Evolutionary conservation across 192 early-diverging fungal species (phyloP).

Genomic region (Pilobolus umbonatus): DNA sequence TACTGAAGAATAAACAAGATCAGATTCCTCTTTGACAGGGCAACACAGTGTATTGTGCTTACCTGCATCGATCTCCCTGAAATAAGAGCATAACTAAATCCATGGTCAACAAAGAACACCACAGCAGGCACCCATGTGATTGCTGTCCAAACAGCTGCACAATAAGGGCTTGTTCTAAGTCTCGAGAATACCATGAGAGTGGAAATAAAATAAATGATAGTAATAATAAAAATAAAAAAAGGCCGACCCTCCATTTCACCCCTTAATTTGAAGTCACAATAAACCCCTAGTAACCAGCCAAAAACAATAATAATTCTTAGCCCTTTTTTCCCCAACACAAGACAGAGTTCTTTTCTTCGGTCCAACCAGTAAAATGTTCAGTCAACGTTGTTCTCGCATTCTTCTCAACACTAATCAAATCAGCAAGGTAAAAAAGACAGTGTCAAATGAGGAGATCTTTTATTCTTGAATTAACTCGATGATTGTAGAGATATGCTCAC

Average conservation of each 20-base stretch:
- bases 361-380: too few relatives aligned
- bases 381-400: too few relatives aligned
- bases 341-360: too few relatives aligned
- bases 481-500: constrained; percentile 23
- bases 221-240: background rate
- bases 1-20: constrained; percentile 7
- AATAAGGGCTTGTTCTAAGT: constrained; percentile 23
- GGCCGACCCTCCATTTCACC: background rate
- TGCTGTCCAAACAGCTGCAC: constrained; percentile 16
- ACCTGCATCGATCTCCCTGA: constrained; percentile 57
- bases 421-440: background rate
- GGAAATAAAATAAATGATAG: background rate
- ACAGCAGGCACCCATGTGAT: constrained; percentile 48
- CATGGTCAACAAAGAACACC: constrained; percentile 48
- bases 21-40: background rate
- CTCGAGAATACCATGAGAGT: background rate
- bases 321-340: too few relatives aligned
- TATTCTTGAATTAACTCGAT: background rate
- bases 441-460: background rate
- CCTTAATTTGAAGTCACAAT: background rate
- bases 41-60: background rate
- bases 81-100: constrained; percentile 42
- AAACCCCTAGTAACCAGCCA: background rate
- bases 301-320: background rate
- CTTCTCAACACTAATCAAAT: background rate